These are phyloP conservation scores for Irpex rosettiformis DNA, from an alignment of 1,284 basidiomycete species.

Conservation along the genomic window DNA sequence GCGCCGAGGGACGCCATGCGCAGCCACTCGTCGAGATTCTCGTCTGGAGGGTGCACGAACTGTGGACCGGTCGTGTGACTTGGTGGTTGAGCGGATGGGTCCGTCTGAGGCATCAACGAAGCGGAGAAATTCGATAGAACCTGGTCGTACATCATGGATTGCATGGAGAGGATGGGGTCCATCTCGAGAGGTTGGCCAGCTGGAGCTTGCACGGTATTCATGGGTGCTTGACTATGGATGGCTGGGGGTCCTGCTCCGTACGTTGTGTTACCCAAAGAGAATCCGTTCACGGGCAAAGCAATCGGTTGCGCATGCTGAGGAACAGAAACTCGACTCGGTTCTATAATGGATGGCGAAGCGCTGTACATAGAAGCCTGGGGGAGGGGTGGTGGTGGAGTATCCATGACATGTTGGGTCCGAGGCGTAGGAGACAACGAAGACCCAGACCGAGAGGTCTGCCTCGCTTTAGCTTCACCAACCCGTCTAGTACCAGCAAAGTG, in stretches of 20 bases:
- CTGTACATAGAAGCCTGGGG: not conserved
- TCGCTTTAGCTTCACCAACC: conserved; percentile 2
- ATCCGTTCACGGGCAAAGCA: not conserved
- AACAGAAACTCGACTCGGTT: not conserved
- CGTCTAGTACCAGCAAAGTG: not conserved
- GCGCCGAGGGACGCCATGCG: not conserved
- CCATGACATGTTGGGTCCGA: not conserved
- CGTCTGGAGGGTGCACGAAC: not conserved
- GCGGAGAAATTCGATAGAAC: conserved; percentile 11
- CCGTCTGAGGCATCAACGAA: conserved; percentile 1
- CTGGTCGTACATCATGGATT: conserved; percentile 14
- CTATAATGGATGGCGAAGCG: not conserved
- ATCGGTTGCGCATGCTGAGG: not conserved
- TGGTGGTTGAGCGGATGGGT: not conserved
- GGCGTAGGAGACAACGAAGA: not conserved
- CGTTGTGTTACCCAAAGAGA: not conserved
- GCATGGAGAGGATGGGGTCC: conserved; percentile 6
- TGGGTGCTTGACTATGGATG: not conserved
- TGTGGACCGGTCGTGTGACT: not conserved
- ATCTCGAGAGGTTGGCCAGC: conserved; percentile 4
- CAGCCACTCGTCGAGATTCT: conserved; percentile 4
- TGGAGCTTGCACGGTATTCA: not conserved
- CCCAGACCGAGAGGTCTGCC: not conserved
- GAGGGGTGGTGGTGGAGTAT: not conserved
- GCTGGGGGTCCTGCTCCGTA: not conserved